Evolutionary conservation across 371 early-diverging fungal species (phyloP), one percentile per base, ranked within the genome.

Genomic region (Funneliformis caledonium): DNA sequence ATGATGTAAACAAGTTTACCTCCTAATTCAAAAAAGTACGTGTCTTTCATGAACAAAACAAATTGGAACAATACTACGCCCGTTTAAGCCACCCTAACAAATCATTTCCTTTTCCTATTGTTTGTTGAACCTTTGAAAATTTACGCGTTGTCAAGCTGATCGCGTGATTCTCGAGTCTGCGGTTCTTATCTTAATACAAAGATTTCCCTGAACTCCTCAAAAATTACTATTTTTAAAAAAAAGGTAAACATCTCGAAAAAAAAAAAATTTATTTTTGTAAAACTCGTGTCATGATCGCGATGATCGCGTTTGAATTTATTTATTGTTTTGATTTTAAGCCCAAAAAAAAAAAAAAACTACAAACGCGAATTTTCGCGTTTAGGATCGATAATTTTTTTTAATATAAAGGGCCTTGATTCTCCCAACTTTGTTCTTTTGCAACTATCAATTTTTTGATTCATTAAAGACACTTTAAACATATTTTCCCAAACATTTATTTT

Each of bases 301-400:
- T 31, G 22, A 22, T 26, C 26, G 26, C 26, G 26, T 26, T 26
- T 26, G 26, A 26, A 26, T 26, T 26, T 26, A 26, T 65, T 31
- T 16, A 31, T 8, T n/a, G 26, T 9, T 26, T 33, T 31, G 14
- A 65, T 26, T 31, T 31, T 33, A 22, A 65, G 14, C 14, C 14
- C 33, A 14, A 65, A 10, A 31, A 26, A 8, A 37, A 65, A 31
- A 31, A 14, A 60, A 60, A 60, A 60, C 1, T n/a, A 16, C 10
- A 60, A 60, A 22, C 60, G 60, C 60, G 60, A 60, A 31, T 65
- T 65, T 65, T 31, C 65, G 65, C 31, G 65, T 65, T 26, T 31
- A 26, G 14, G 65, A 65, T 65, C 65, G 14, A 26, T 4, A 10
- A 31, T 31, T 65, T 8, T 65, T 65, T 65, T 65, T 33, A 56